Conservation (phyloP, 495 filamentous ascomycete genomes). For the Aspergillus mulundensis region DNA sequence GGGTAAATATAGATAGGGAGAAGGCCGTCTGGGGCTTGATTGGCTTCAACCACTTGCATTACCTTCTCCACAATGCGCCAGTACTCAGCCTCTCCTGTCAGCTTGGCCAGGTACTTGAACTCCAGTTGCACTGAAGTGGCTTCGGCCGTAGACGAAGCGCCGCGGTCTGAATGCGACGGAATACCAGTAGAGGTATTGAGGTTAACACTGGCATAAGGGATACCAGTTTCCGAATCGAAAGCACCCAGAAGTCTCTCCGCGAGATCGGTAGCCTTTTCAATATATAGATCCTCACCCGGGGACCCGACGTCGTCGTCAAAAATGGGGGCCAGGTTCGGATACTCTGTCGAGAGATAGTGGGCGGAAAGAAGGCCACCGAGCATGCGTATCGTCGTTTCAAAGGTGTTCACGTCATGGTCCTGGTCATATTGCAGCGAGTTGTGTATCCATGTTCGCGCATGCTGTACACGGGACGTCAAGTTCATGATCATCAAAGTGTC, state of each 20-base stretch:
- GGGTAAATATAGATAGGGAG: constrained; percentile 88
- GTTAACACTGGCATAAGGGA: constrained; percentile 90
- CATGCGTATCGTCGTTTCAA: constrained; percentile 98
- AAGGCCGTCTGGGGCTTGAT: constrained; percentile 72
- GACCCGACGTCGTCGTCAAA: constrained; percentile 61
- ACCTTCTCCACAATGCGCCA: constrained; percentile 90
- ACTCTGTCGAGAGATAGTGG: constrained; percentile 81
- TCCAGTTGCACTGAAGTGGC: constrained; percentile 90
- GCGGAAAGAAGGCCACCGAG: constrained; percentile 90
- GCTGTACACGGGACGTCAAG: constrained; percentile 75
- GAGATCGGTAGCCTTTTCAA: constrained; percentile 92
- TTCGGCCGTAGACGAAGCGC: constrained; percentile 91
- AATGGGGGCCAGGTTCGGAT: constrained; percentile 62
- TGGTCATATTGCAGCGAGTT: constrained; percentile 79
- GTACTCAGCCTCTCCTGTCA: constrained; percentile 87
- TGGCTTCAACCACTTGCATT: constrained; percentile 82
- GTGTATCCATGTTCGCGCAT: constrained; percentile 90
- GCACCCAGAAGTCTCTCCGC: constrained; percentile 83
- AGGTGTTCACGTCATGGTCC: constrained; percentile 92
- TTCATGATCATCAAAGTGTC: constrained; percentile 99
- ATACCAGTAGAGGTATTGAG: constrained; percentile 69
- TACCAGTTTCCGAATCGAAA: constrained; percentile 78
- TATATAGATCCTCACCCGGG: constrained; percentile 81
- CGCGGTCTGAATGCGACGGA: constrained; percentile 75
- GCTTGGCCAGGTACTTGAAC: constrained; percentile 93